Conservation (phyloP, 2,329 filamentous ascomycete genomes). For the Colletotrichum shisoi region DNA sequence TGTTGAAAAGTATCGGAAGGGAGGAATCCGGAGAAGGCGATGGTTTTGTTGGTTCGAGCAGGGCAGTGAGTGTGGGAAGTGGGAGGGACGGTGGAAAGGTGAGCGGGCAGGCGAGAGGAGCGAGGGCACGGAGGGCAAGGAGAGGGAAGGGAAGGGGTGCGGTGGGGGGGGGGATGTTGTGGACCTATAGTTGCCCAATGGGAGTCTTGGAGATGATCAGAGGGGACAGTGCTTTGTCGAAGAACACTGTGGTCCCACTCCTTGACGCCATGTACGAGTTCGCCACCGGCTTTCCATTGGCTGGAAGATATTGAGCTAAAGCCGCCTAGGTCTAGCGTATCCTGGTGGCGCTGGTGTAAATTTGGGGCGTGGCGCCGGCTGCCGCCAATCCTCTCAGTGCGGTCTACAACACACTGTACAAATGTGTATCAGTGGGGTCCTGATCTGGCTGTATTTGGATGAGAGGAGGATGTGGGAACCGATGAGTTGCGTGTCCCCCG, state of each 20-base stretch:
- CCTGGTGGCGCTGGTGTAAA: constrained; percentile 32
- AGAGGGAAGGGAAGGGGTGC: constrained; percentile 22
- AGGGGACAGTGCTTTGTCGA: constrained; percentile 22
- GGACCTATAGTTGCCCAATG: constrained; percentile 37
- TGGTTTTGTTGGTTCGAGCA: constrained; percentile 41
- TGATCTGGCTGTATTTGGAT: constrained; percentile 22
- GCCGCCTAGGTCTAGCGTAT: constrained; percentile 30
- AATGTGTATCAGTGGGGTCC: constrained; percentile 13
- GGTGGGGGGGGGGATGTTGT: constrained; percentile 19
- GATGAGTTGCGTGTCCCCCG: constrained; percentile 25
- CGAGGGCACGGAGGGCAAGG: constrained; percentile 37
- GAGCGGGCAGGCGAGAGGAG: constrained; percentile 33
- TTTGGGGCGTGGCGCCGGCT: constrained; percentile 40
- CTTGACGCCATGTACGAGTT: constrained; percentile 40
- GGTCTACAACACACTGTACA: constrained; percentile 25
- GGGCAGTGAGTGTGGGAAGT: constrained; percentile 29
- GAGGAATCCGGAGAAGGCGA: constrained; percentile 37
- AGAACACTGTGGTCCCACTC: constrained; percentile 30
- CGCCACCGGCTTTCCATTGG: constrained; percentile 39
- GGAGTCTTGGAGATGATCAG: constrained; percentile 24
- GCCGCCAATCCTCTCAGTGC: constrained; percentile 38
- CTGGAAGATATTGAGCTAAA: constrained; percentile 28
- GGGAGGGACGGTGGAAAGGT: constrained; percentile 28
- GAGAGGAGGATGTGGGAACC: constrained; percentile 16
- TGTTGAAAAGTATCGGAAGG: constrained; percentile 36